Percentiles rank a stretch among this genome's conserved stretches.
These are phyloP conservation scores for Colletotrichum camelliae DNA, from an alignment of 2,329 filamentous ascomycete species.

Conservation along the genomic window DNA sequence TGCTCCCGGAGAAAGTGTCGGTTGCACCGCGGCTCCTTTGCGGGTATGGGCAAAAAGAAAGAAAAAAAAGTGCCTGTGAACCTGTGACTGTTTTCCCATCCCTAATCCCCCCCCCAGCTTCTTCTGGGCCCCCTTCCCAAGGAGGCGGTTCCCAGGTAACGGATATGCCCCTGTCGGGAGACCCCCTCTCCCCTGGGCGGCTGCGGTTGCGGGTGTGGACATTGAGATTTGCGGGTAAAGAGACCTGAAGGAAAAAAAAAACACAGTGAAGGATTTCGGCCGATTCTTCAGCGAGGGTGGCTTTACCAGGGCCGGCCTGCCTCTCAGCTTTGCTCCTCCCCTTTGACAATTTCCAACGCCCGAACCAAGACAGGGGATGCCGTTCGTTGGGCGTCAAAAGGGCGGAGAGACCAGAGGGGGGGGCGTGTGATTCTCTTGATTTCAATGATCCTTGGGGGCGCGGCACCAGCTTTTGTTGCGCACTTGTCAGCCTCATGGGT, in stretches of 20 bases:
- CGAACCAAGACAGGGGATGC: background rate
- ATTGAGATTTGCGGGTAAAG: background rate
- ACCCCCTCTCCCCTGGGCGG: background rate
- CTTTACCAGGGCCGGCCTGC: background rate
- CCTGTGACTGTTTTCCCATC: background rate
- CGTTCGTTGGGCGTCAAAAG: background rate
- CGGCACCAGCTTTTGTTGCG: background rate
- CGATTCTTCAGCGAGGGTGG: background rate
- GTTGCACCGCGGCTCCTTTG: constrained; percentile 15
- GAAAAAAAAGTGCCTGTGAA: background rate
- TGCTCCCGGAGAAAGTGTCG: constrained; percentile 13
- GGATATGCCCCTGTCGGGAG: background rate
- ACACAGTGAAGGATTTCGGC: constrained; percentile 1
- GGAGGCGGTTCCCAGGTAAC: background rate
- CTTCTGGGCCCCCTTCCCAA: background rate
- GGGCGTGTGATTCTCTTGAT: background rate
- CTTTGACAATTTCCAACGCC: background rate
- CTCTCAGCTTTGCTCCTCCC: background rate
- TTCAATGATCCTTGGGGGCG: background rate
- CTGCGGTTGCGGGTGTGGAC: background rate
- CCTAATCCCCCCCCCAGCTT: background rate
- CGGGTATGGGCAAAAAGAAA: background rate
- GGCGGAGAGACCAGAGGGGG: background rate
- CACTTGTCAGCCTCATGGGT: background rate
- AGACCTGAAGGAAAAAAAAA: background rate